phyloP scores from a whole-genome alignment of 2,329 filamentous ascomycete species.

The Chalaropsis thielavioides region DNA sequence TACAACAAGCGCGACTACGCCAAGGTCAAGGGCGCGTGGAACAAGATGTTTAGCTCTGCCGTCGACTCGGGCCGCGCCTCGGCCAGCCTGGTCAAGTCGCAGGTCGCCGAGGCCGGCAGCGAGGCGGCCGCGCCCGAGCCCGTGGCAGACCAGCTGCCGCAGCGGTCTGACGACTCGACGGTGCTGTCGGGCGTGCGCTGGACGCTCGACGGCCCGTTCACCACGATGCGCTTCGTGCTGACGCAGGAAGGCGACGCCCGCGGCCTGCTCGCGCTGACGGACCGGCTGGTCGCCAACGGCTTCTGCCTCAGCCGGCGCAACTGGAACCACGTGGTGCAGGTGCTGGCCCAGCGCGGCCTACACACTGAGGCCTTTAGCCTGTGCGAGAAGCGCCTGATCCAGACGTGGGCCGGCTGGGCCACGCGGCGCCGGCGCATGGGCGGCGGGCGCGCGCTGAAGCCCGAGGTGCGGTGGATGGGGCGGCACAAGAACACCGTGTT shows the following conservation, averaged over 20 bases:
- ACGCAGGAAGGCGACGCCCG: conserved; percentile 28
- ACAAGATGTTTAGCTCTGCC: conserved; percentile 29
- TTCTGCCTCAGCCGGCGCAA: conserved; percentile 62
- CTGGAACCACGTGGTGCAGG: conserved; percentile 66
- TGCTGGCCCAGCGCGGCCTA: conserved; percentile 45
- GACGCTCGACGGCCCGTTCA: conserved; percentile 34
- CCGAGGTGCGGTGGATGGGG: conserved; percentile 22
- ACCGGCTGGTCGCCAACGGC: conserved; percentile 46
- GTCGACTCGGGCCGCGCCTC: conserved; percentile 14
- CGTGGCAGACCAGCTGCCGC: conserved; percentile 7
- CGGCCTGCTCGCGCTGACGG: conserved; percentile 37
- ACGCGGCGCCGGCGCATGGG: conserved; percentile 23
- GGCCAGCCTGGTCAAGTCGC: conserved; percentile 16
- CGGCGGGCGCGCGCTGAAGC: conserved; percentile 19
- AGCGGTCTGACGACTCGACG: not conserved
- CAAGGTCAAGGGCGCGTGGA: conserved; percentile 53
- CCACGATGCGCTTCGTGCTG: conserved; percentile 35
- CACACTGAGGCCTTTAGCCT: conserved; percentile 53
- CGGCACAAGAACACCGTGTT: conserved; percentile 26
- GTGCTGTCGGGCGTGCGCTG: conserved; percentile 33
- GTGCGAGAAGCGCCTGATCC: conserved; percentile 68
- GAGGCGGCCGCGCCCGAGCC: conserved; percentile 20
- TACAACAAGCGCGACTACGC: conserved; percentile 41
- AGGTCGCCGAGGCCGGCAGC: conserved; percentile 29
- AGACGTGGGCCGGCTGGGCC: conserved; percentile 63